Percentiles rank a stretch among this genome's conserved stretches.
phyloP scores from a whole-genome alignment of 306 rosid genomes.

The Cicer chorassanicum region DNA sequence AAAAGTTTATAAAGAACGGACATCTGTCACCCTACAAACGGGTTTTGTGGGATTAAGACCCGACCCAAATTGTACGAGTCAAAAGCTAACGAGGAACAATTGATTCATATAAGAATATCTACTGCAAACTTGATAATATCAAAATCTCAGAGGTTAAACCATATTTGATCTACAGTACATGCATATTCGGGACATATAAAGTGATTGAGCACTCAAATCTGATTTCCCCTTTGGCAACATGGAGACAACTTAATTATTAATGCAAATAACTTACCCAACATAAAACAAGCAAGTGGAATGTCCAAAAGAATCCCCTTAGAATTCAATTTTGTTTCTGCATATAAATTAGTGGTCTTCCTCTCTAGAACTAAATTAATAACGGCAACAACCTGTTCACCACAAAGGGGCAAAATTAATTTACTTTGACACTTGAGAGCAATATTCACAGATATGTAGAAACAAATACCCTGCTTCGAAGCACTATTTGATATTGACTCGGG shows the following conservation, averaged over 20 bases:
- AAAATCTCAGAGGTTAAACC: slow-evolving; percentile 24
- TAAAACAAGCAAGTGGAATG: slow-evolving; percentile 83
- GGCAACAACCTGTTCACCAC: slow-evolving; percentile 70
- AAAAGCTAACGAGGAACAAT: slow-evolving; percentile 17
- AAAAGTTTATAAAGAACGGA: not conserved
- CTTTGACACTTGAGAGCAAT: slow-evolving; percentile 34
- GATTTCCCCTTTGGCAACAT: not conserved
- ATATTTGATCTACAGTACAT: not conserved
- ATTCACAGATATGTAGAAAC: slow-evolving; percentile 20
- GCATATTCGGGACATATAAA: slow-evolving; percentile 15
- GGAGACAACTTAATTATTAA: slow-evolving; percentile 22
- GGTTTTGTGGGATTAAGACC: not conserved
- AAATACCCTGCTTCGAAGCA: slow-evolving; percentile 70
- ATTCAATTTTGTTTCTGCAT: slow-evolving; percentile 40
- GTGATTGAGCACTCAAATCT: slow-evolving; percentile 16
- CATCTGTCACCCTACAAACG: not conserved
- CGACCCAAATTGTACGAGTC: not conserved
- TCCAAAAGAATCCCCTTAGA: slow-evolving; percentile 51
- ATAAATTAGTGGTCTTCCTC: slow-evolving; percentile 49
- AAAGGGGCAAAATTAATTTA: slow-evolving; percentile 27
- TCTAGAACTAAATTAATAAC: slow-evolving; percentile 66
- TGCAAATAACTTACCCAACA: slow-evolving; percentile 66
- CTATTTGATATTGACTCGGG: slow-evolving; percentile 51
- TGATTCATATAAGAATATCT: slow-evolving; percentile 3
- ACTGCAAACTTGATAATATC: slow-evolving; percentile 9